These are phyloP conservation scores for Aspergillus costaricaensis DNA, from an alignment of 2,329 filamentous ascomycete species.

Conservation along the genomic window DNA sequence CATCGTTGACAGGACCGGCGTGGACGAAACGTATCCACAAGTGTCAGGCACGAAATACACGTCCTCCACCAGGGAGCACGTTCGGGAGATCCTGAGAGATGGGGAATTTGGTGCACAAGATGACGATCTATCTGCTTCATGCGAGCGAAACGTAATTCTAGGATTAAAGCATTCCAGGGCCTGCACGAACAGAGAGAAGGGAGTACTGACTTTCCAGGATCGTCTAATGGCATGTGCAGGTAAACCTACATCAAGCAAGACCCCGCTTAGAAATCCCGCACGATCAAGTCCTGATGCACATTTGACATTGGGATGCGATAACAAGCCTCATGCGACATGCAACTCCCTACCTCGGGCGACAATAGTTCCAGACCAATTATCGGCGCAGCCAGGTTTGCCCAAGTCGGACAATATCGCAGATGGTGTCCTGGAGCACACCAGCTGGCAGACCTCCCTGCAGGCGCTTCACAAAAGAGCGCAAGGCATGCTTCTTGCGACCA, in stretches of 20 bases:
- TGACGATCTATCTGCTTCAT: not conserved
- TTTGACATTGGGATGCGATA: not conserved
- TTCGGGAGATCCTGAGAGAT: not conserved
- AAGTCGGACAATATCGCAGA: not conserved
- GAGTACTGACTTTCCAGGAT: not conserved
- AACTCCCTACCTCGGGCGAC: not conserved
- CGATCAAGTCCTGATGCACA: not conserved
- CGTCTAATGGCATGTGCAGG: not conserved
- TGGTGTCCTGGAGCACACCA: not conserved
- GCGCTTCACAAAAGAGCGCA: conserved; percentile 20
- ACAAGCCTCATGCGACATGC: not conserved
- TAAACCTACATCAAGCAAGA: not conserved
- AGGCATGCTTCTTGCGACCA: conserved; percentile 30
- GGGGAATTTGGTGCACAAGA: not conserved
- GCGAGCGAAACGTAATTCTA: not conserved
- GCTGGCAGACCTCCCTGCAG: conserved; percentile 13
- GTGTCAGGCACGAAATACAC: not conserved
- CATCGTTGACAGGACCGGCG: not conserved
- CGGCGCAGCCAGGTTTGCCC: not conserved
- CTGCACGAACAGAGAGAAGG: not conserved
- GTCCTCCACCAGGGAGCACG: too few relatives aligned
- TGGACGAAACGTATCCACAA: not conserved
- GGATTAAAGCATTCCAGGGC: not conserved
- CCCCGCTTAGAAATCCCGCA: not conserved
- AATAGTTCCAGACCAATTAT: not conserved